These are phyloP conservation scores for Fusarium sp. DNA, from an alignment of 2,329 filamentous ascomycete genomes.

Conservation along the genomic window DNA sequence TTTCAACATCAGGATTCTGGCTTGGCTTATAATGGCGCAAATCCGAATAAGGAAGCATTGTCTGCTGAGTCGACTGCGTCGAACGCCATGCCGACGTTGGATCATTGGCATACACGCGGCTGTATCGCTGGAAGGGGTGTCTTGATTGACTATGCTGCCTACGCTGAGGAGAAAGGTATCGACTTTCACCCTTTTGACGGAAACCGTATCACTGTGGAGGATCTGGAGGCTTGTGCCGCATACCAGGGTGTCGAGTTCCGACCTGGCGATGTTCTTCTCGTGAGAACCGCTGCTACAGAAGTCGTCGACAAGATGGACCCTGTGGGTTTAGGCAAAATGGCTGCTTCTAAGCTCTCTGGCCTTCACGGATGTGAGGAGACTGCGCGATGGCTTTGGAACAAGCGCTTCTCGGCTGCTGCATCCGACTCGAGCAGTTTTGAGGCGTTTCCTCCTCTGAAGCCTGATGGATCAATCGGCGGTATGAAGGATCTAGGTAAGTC, in stretches of 20 bases:
- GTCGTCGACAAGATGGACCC: constrained; percentile 62
- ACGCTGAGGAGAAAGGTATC: constrained; percentile 62
- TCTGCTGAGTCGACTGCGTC: constrained; percentile 15
- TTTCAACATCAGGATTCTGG: constrained; percentile 58
- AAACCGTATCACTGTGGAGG: constrained; percentile 64
- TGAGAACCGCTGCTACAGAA: constrained; percentile 73
- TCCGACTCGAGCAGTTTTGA: constrained; percentile 75
- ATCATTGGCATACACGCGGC: constrained; percentile 61
- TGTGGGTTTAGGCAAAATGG: constrained; percentile 50
- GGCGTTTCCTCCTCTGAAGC: constrained; percentile 66
- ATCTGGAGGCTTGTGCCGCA: constrained; percentile 69
- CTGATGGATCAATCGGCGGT: constrained; percentile 51
- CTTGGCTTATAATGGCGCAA: constrained; percentile 62
- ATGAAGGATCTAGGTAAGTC: constrained; percentile 52
- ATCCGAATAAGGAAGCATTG: constrained; percentile 52
- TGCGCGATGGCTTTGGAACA: constrained; percentile 76
- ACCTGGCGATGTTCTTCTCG: constrained; percentile 74
- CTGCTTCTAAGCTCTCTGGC: constrained; percentile 48
- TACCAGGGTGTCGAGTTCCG: constrained; percentile 72
- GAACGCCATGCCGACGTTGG: constrained; percentile 52
- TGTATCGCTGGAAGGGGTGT: constrained; percentile 58
- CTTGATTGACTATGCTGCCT: constrained; percentile 65
- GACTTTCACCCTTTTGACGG: constrained; percentile 63
- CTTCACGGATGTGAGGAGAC: constrained; percentile 63
- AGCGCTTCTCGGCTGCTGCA: constrained; percentile 74